phyloP scores from a whole-genome alignment of 2,329 filamentous ascomycete species.

The Neofusicoccum laricinum region DNA sequence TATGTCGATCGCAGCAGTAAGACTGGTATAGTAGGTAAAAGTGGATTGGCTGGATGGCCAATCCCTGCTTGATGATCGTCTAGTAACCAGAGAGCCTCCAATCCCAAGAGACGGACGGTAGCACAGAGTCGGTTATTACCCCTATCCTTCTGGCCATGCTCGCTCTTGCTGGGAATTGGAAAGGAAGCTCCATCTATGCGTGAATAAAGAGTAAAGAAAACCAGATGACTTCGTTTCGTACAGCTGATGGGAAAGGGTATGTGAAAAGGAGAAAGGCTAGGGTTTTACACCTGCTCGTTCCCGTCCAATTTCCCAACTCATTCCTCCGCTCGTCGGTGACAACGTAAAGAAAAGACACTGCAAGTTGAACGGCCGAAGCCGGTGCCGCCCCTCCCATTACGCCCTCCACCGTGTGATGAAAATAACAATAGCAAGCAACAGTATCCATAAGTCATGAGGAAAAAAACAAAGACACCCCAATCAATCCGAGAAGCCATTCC shows the following conservation, averaged over 20 bases:
- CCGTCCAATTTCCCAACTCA: not conserved
- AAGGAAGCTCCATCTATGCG: slow-evolving; percentile 9
- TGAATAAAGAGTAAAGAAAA: not conserved
- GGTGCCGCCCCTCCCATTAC: slow-evolving; percentile 1
- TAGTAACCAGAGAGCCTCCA: not conserved
- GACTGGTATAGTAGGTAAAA: not conserved
- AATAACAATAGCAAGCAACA: not conserved
- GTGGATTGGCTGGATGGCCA: not conserved
- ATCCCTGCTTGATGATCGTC: not conserved
- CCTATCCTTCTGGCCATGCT: not conserved
- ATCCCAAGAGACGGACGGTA: not conserved
- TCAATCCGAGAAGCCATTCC: slow-evolving; percentile 4
- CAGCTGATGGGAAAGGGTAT: not conserved
- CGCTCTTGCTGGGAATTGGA: not conserved
- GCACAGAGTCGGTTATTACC: not conserved
- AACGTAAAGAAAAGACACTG: not conserved
- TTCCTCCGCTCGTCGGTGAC: not conserved
- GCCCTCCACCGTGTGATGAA: not conserved
- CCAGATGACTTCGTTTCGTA: slow-evolving; percentile 4
- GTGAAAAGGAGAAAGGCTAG: not conserved
- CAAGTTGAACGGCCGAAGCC: not conserved
- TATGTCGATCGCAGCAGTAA: too few relatives aligned
- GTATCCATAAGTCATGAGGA: slow-evolving; percentile 11
- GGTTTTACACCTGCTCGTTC: not conserved
- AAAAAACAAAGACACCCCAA: not conserved